phyloP scores from a whole-genome alignment of 306 rosid species.

The Pachyrhizus erosus region DNA sequence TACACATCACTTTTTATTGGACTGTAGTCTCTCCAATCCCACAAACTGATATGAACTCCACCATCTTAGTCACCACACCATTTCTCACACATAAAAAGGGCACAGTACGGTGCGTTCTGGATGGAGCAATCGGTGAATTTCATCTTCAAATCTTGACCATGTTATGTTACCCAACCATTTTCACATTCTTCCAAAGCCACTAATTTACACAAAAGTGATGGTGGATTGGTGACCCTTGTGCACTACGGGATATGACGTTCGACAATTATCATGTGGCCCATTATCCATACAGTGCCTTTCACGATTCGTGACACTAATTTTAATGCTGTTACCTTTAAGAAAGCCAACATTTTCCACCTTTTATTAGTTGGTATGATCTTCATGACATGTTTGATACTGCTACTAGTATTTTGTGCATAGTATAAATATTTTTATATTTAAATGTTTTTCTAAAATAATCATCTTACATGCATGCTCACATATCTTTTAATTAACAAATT shows the following conservation, averaged over 20 bases:
- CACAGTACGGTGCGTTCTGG: not conserved
- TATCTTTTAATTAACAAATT: not conserved
- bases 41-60: constrained; percentile 15
- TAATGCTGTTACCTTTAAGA: not conserved
- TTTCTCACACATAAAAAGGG: constrained; percentile 1
- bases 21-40: constrained; percentile 1
- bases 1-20: constrained; percentile 31
- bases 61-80: not conserved
- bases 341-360: not conserved
- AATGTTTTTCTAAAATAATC: not conserved
- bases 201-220: not conserved
- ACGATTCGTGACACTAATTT: constrained; percentile 11
- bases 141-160: not conserved
- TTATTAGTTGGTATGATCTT: no score
- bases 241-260: constrained; percentile 39
- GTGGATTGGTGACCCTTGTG: constrained; percentile 37
- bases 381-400: no score
- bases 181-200: not conserved
- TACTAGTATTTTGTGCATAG: not conserved
- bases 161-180: constrained; percentile 1
- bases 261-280: constrained; percentile 22
- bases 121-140: not conserved
- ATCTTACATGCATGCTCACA: not conserved
- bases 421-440: no score
- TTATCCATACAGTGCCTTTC: constrained; percentile 9